Evolutionary conservation across 2,329 filamentous ascomycete genomes (phyloP), one percentile per base, ranked within the genome.

Genomic region (Hypoxylon sp.): DNA sequence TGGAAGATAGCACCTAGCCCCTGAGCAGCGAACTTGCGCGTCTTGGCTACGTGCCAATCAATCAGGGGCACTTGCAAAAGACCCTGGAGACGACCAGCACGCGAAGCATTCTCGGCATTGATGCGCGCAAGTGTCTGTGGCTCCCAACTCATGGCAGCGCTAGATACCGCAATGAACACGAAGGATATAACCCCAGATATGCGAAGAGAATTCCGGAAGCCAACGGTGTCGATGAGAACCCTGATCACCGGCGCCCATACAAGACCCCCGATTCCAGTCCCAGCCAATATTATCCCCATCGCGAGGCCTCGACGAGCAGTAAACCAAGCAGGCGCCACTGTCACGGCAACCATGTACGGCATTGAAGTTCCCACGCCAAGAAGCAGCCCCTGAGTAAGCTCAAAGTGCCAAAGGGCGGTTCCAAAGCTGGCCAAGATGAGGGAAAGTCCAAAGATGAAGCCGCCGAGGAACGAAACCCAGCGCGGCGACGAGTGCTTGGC

Each of bases 301-400:
- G 57, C 47, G 5, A 53, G 37, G 6, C 47, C 58, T 14, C 48
- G 48, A 13, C 47, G 47, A 11, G 58, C 24, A 3, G 58, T 60
- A n/a, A 60, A 60, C 58, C 58, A 60, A 8, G 37, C 48, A 1
- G 58, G 48, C 3, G 58, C 37, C 8, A 60, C 48, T 2, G 58
- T 60, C 2, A 60, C 58, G 26, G 58, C 58, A 19, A 53, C 58
- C 58, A 60, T 60, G 24, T 60, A 60, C 14, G 58, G 58, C 58
- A 53, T 61, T 5, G 58, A 61, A 5, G 48, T 61, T 1, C 58
- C 48, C 22, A 61, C 19, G n/a, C 58, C 58, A 8, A 61, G 58
- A 19, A 61, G 48, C 10, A 61, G 50, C 4, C 59, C 50, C 10
- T 61, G 46, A 3, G 59, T 61, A n/a, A 61, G 59, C 9, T 54